Evolutionary conservation across 2,329 filamentous ascomycete species (phyloP).

Genomic region (Lecanoromycetidae sp.): DNA sequence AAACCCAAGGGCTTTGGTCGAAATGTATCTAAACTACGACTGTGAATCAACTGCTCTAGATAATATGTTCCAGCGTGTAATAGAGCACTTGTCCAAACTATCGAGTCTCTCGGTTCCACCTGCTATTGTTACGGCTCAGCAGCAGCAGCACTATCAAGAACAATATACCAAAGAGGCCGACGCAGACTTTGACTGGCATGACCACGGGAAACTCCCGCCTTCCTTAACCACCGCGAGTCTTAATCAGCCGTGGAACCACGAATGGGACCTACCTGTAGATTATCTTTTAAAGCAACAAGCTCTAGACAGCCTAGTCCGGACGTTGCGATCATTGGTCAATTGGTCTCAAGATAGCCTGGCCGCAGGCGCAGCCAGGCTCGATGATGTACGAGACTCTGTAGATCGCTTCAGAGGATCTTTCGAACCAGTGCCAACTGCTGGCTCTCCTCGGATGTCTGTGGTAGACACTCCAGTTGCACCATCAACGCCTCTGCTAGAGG

Average conservation of each 20-base stretch:
- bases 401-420: constrained; percentile 60
- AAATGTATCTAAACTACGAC: constrained; percentile 96
- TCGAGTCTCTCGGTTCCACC: constrained; percentile 74
- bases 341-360: constrained; percentile 64
- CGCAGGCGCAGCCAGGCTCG: constrained; percentile 42
- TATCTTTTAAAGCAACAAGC: constrained; percentile 85
- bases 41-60: constrained; percentile 85
- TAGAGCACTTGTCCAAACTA: constrained; percentile 84
- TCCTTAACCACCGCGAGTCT: constrained; percentile 73
- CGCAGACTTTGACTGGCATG: constrained; percentile 66
- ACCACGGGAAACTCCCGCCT: constrained; percentile 72
- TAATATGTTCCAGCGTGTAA: constrained; percentile 89
- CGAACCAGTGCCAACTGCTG: constrained; percentile 45
- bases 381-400: constrained; percentile 39
- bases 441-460: constrained; percentile 47
- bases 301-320: constrained; percentile 77
- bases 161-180: constrained; percentile 50
- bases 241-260: constrained; percentile 40
- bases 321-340: constrained; percentile 76
- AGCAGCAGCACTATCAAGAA: constrained; percentile 82
- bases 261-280: constrained; percentile 69
- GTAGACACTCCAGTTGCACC: constrained; percentile 44
- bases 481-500: constrained; percentile 61
- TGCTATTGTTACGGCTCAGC: constrained; percentile 58
- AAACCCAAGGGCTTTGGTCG: constrained; percentile 79